These are phyloP conservation scores for Heimioporus sp. DNA, from an alignment of 768 basidiomycete species.

Conservation along the genomic window DNA sequence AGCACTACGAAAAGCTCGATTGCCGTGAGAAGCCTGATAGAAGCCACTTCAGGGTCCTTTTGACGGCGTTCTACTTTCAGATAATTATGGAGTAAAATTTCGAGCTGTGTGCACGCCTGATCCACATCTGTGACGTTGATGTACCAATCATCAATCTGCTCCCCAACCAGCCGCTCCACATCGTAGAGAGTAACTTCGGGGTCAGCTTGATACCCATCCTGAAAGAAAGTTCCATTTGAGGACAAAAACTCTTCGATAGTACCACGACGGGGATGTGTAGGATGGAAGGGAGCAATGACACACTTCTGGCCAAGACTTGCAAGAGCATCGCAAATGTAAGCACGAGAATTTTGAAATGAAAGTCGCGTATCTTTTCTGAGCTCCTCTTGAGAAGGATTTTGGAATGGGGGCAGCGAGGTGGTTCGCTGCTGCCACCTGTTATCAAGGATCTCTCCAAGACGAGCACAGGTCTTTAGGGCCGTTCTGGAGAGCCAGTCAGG, in stretches of 20 bases:
- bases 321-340: constrained; percentile 26
- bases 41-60: constrained; percentile 33
- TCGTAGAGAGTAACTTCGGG: constrained; percentile 28
- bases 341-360: constrained; percentile 29
- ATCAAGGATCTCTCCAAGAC: constrained; percentile 22
- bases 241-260: constrained; percentile 14
- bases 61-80: constrained; percentile 24
- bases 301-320: constrained; percentile 3
- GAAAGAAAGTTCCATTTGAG: constrained; percentile 5
- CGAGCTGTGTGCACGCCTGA: constrained; percentile 3
- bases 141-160: constrained; percentile 33
- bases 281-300: neutral
- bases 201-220: neutral
- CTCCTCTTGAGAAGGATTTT: neutral
- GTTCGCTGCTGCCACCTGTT: constrained; percentile 33
- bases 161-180: constrained; percentile 33
- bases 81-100: constrained; percentile 23
- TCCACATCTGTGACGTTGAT: neutral
- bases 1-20: constrained; percentile 34
- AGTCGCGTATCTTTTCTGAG: constrained; percentile 30
- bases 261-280: constrained; percentile 2
- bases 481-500: constrained; percentile 35
- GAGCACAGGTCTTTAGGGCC: constrained; percentile 32
- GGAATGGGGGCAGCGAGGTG: constrained; percentile 20
- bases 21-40: constrained; percentile 37